Evolutionary conservation across 768 basidiomycete genomes (phyloP), one percentile per base, ranked within the genome.

Genomic region (Russula sp.): DNA sequence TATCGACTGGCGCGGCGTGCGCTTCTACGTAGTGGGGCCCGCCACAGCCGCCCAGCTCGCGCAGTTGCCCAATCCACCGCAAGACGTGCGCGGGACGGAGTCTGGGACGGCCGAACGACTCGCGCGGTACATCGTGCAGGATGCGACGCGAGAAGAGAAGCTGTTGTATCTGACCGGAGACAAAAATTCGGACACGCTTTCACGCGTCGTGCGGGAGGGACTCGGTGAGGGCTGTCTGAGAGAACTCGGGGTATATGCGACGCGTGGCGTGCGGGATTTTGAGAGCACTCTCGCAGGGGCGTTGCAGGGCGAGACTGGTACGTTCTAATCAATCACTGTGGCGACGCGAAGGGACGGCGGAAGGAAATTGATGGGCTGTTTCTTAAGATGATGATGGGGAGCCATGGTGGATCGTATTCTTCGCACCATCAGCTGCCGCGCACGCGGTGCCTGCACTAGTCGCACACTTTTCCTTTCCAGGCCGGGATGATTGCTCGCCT

Each of bases 151-250:
- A 76, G 79, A 54, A 22, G 60, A 59, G 68, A 77, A 70, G 35
- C 70, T 94, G 53, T 72, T 94, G 6, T 93, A 91, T 71, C 79
- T 96, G 9, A 90, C 85, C 11, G 92, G 92, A 22, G 93, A 94
- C 79, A 95, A 94, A 77, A 92, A 90, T 62, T 78, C 83, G 18
- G 89, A 91, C 65, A 86, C 82, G 0, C 73, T 94, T 2, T 74
- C 82, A 0, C 74, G 65, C 16, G 77, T 85, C 9, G 74, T 94
- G 42, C 61, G 65, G 0, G 76, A 75, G 13, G 59, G 58, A 6
- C 63, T 64, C 0, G 80, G 75, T 0, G 77, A 77, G 1, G 70
- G 89, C 1, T 67, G 68, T 39, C 70, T 89, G 35, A 75, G 78
- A 4, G 63, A 77, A 13, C 68, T 91, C 11, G 82, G 87, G 70